phyloP scores from a whole-genome alignment of 345 rosid species.

The Microcos paniculata region DNA sequence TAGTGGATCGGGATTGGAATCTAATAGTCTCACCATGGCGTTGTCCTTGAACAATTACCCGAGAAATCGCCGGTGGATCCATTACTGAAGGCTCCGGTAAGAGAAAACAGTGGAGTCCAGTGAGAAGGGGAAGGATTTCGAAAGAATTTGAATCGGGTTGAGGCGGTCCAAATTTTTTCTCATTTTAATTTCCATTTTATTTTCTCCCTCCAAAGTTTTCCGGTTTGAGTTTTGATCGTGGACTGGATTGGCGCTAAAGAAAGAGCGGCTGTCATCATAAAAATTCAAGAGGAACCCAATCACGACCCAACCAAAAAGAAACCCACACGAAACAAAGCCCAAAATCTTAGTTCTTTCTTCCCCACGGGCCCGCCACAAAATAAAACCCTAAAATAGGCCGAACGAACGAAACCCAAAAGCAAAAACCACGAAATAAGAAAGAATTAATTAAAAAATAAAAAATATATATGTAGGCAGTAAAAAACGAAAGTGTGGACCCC shows the following conservation, averaged over 20 bases:
- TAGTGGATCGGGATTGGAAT: slow-evolving; percentile 44
- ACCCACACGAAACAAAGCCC: not conserved
- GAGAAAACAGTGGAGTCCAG: not conserved
- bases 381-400: not conserved
- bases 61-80: slow-evolving; percentile 46
- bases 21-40: slow-evolving; percentile 60
- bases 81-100: slow-evolving; percentile 8
- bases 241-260: no score
- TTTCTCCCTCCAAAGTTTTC: not conserved
- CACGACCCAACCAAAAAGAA: not conserved
- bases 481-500: not conserved
- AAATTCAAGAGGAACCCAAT: not conserved
- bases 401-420: no score
- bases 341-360: not conserved
- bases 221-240: not conserved
- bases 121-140: not conserved
- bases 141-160: not conserved
- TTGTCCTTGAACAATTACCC: slow-evolving; percentile 57
- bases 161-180: not conserved
- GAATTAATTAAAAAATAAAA: no score
- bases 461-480: not conserved
- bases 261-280: no score
- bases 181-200: no score
- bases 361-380: not conserved
- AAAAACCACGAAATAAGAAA: no score